Conservation (phyloP, 1,284 basidiomycete genomes). For the Spongispora temasekensis region DNA sequence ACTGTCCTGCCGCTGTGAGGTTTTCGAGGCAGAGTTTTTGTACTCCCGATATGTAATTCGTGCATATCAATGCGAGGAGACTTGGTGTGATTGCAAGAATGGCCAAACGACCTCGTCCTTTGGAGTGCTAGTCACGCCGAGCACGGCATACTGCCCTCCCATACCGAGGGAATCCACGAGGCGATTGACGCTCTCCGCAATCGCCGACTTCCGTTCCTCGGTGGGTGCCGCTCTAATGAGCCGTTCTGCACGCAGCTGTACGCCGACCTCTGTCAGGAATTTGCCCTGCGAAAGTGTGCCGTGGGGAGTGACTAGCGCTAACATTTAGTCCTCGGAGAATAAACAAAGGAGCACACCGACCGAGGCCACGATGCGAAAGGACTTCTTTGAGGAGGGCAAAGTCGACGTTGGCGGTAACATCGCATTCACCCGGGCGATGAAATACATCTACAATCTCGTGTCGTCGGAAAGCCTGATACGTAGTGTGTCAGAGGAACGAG, state of each 20-base stretch:
- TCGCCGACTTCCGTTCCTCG: slow-evolving; percentile 50
- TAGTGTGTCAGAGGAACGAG: too few relatives aligned
- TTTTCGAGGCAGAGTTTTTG: too few relatives aligned
- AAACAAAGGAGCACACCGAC: slow-evolving; percentile 40
- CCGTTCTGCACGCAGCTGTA: slow-evolving; percentile 59
- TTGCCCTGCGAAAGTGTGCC: slow-evolving; percentile 70
- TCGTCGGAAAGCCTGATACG: slow-evolving; percentile 82
- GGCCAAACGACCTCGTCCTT: slow-evolving; percentile 27
- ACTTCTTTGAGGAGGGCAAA: slow-evolving; percentile 88
- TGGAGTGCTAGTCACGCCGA: slow-evolving; percentile 47
- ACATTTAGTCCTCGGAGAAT: slow-evolving; percentile 1
- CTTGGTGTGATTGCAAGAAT: slow-evolving; percentile 18
- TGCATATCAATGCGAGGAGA: too few relatives aligned
- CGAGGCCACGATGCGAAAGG: slow-evolving; percentile 64
- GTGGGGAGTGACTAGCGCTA: slow-evolving; percentile 43
- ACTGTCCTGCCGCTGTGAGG: too few relatives aligned
- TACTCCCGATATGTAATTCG: too few relatives aligned
- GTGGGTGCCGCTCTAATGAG: slow-evolving; percentile 49
- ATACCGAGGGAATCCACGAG: slow-evolving; percentile 65
- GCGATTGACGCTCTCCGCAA: slow-evolving; percentile 51
- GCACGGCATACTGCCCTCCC: slow-evolving; percentile 65
- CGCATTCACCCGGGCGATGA: slow-evolving; percentile 82
- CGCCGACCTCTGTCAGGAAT: slow-evolving; percentile 74
- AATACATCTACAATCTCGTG: slow-evolving; percentile 90
- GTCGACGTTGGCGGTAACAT: slow-evolving; percentile 95